Percentiles rank a stretch among this genome's conserved stretches.
phyloP scores from a whole-genome alignment of 1,139 yeast genomes.

The Pichia sp. region DNA sequence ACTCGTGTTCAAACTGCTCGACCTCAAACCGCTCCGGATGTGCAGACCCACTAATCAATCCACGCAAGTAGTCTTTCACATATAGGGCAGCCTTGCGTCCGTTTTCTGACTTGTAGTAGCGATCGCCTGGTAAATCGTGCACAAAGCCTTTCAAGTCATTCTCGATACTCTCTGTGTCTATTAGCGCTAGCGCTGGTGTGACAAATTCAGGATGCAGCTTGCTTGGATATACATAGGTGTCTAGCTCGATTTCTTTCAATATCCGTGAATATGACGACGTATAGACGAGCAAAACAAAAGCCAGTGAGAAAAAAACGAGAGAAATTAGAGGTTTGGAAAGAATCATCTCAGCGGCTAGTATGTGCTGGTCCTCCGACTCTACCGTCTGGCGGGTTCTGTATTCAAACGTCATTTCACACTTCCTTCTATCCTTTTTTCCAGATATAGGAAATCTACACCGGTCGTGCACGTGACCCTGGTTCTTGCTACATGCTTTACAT shows the following conservation, averaged over 20 bases:
- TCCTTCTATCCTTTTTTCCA: no score
- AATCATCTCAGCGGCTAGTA: no score
- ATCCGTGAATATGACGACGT: conserved; percentile 16
- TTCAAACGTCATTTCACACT: no score
- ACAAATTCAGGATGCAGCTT: conserved; percentile 11
- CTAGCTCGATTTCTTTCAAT: conserved; percentile 14
- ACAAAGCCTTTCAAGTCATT: conserved; percentile 13
- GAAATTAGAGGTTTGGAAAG: background rate
- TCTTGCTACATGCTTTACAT: no score
- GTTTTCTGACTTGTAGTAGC: conserved; percentile 69
- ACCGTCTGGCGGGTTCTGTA: no score
- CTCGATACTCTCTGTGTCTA: conserved; percentile 9
- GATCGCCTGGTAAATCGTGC: conserved; percentile 47
- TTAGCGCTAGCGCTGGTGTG: conserved; percentile 1
- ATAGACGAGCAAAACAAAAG: conserved; percentile 5
- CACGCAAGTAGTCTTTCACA: conserved; percentile 49
- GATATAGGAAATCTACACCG: no score
- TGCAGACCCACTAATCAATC: background rate
- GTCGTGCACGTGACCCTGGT: no score
- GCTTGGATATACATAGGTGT: conserved; percentile 21
- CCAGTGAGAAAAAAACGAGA: background rate
- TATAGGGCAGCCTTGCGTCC: conserved; percentile 75
- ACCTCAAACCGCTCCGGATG: conserved; percentile 10
- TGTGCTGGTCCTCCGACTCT: background rate
- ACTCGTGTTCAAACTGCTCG: conserved; percentile 42